phyloP scores from a whole-genome alignment of 345 rosid genomes.

The Leavenworthia alabamica region DNA sequence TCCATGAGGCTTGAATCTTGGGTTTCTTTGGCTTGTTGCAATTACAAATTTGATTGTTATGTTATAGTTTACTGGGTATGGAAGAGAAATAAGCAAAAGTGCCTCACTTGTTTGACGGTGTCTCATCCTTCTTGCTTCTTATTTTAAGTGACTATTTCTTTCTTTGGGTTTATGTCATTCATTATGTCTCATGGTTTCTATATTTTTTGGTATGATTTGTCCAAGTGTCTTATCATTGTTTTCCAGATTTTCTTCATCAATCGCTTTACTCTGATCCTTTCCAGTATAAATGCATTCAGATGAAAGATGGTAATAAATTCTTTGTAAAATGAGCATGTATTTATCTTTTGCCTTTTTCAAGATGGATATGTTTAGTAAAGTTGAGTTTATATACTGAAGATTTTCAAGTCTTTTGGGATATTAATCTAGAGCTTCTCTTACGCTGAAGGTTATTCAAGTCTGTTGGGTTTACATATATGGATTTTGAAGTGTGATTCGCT shows the following conservation, averaged over 20 bases:
- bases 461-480: background rate
- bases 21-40: background rate
- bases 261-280: background rate
- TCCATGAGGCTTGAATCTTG: background rate
- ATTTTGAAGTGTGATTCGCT: background rate
- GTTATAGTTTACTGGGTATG: background rate
- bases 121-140: background rate
- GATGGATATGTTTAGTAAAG: background rate
- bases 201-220: background rate
- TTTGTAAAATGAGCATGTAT: background rate
- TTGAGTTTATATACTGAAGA: background rate
- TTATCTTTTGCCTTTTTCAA: background rate
- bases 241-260: background rate
- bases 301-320: background rate
- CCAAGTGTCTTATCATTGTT: background rate
- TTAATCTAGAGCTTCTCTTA: too few relatives aligned
- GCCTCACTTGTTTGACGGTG: background rate
- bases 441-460: too few relatives aligned
- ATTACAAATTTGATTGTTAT: background rate
- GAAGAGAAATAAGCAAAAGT: background rate
- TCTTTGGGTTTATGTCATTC: background rate
- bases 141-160: too few relatives aligned
- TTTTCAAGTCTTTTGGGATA: background rate
- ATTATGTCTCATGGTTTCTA: background rate
- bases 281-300: background rate